These are phyloP conservation scores for Rhynchosporium secalis DNA, from an alignment of 2,329 filamentous ascomycete species.

Conservation along the genomic window DNA sequence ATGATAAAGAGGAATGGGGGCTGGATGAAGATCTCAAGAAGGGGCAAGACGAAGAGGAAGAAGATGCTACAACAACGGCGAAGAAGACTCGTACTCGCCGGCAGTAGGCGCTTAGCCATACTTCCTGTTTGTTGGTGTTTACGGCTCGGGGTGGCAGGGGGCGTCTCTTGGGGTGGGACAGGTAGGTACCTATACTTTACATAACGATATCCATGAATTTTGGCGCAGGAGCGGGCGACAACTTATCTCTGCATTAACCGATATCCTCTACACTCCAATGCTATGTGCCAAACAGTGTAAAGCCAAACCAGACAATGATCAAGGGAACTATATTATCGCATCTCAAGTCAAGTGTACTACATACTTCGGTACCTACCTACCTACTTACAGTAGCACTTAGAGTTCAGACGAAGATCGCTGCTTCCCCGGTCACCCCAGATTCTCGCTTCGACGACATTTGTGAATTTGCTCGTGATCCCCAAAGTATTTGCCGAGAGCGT, in stretches of 20 bases:
- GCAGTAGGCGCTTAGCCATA: constrained; percentile 28
- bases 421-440: not conserved
- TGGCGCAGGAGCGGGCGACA: not conserved
- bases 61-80: constrained; percentile 56
- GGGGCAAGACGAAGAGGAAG: constrained; percentile 79
- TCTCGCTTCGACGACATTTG: constrained; percentile 31
- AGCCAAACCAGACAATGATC: no score
- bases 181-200: not conserved
- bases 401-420: not conserved
- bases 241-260: not conserved
- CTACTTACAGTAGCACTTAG: not conserved
- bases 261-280: not conserved
- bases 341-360: no score
- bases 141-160: not conserved
- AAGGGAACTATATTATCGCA: no score
- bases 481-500: not conserved
- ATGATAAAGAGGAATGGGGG: constrained; percentile 78
- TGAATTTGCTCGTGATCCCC: constrained; percentile 26
- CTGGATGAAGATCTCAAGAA: constrained; percentile 75
- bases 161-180: not conserved
- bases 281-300: no score
- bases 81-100: constrained; percentile 51
- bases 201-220: constrained; percentile 14
- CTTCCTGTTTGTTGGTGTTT: not conserved
- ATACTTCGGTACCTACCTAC: no score